These are phyloP conservation scores for Davidsoniella virescens DNA, from an alignment of 2,329 filamentous ascomycete genomes.

Conservation along the genomic window DNA sequence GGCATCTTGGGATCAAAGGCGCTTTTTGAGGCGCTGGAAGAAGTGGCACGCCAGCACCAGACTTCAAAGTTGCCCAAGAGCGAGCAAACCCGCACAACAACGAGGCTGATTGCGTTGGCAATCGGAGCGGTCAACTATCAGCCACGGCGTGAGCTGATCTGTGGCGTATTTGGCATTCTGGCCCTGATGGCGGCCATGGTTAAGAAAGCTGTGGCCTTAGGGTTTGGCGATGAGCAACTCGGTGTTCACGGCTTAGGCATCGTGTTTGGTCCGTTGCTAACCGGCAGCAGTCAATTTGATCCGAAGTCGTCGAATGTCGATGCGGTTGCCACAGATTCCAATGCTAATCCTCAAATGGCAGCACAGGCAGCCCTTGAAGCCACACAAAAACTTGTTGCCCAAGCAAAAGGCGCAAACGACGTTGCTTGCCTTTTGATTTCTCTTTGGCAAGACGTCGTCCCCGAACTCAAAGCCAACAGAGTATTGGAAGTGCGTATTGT, in stretches of 20 bases:
- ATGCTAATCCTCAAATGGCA: neutral
- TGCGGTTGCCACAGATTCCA: neutral
- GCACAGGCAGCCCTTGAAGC: conserved; percentile 1
- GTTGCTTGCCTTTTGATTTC: conserved; percentile 50
- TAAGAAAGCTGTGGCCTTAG: conserved; percentile 28
- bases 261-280: conserved; percentile 47
- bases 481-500: conserved; percentile 7
- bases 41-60: conserved; percentile 16
- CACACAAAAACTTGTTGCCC: conserved; percentile 27
- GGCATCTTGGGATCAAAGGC: conserved; percentile 47
- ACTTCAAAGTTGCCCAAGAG: conserved; percentile 36
- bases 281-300: conserved; percentile 23
- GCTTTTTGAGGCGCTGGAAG: conserved; percentile 44
- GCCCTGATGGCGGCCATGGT: conserved; percentile 42
- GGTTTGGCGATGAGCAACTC: conserved; percentile 9
- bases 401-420: conserved; percentile 38
- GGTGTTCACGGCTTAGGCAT: conserved; percentile 52
- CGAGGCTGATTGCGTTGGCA: conserved; percentile 48
- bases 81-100: conserved; percentile 39
- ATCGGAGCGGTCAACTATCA: conserved; percentile 42
- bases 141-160: conserved; percentile 46
- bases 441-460: conserved; percentile 40
- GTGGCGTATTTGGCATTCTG: conserved; percentile 49
- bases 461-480: conserved; percentile 8
- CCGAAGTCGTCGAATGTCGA: neutral